Percentiles rank a stretch among this genome's conserved stretches.
phyloP scores from a whole-genome alignment of 768 basidiomycete species.

The Sporobolomyces phaffii region DNA sequence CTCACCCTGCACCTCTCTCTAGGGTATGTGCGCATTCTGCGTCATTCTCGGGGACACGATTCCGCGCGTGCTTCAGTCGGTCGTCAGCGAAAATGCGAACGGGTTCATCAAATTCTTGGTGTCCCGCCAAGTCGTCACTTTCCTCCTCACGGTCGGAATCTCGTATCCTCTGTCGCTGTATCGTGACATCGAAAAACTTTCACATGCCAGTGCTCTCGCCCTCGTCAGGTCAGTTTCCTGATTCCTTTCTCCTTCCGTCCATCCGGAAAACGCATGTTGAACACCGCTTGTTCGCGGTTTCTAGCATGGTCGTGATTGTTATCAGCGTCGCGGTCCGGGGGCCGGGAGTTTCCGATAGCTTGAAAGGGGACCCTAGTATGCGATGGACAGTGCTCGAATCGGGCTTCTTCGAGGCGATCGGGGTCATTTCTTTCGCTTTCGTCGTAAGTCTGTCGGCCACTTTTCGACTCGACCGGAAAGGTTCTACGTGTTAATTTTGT shows the following conservation, averaged over 20 bases:
- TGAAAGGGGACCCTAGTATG: constrained; percentile 69
- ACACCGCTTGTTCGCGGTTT: neutral
- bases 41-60: constrained; percentile 97
- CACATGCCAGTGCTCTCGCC: constrained; percentile 84
- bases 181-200: constrained; percentile 94
- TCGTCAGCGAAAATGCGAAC: constrained; percentile 60
- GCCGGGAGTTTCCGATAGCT: constrained; percentile 62
- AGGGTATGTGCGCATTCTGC: constrained; percentile 96
- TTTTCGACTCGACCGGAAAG: neutral
- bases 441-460: constrained; percentile 48
- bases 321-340: constrained; percentile 74
- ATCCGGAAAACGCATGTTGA: neutral
- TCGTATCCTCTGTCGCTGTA: constrained; percentile 93
- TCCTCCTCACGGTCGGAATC: constrained; percentile 71
- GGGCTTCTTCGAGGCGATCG: constrained; percentile 88
- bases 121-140: constrained; percentile 82
- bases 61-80: constrained; percentile 80
- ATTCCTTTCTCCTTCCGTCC: neutral
- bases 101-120: constrained; percentile 71
- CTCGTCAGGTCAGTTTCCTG: constrained; percentile 52
- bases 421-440: constrained; percentile 88
- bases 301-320: constrained; percentile 88
- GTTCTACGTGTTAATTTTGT: neutral
- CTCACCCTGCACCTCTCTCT: neutral
- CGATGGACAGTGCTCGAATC: constrained; percentile 70